Base-by-base conservation (phyloP, 129 eudicot genomes). In the Artemisia tridentata region DNA sequence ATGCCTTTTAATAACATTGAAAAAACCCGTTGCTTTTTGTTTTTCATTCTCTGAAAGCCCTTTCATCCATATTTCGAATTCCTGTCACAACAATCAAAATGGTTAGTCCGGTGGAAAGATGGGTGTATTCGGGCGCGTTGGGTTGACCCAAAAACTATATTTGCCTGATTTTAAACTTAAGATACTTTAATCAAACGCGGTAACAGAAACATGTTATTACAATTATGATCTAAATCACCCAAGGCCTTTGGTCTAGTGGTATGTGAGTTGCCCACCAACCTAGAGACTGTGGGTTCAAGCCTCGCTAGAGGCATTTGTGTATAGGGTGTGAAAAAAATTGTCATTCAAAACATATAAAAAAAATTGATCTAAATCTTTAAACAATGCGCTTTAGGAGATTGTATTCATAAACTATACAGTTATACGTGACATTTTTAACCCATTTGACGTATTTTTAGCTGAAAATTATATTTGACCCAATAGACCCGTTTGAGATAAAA, bases 1-100 rank as follows among this genome's bases (percentile, higher is more conserved):
- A 63, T 78, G 75, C 86, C 98, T 87, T 84, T 72, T 89, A 21
- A 93, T 85, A 68, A 93, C 95, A 41, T 50, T 87, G 73, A 93
- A 93, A 82, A 89, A 93, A 23, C 95, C 92, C 0, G 79, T 89
- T 57, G 95, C 96, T 11, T 87, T 89, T 77, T 79, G 81, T 75
- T 65, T 79, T 45, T 84, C 70, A 12, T 82, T 83, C 49, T 72
- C 88, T 48, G 88, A 54, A 46, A 89, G 87, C 57, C 85, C 84
- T 63, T 87, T 72, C 54, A 78, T 72, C 98, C 96, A 93, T 72
- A 86, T 75, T 49, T 87, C 88, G 54, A 93, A 93, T 82, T 93
- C 98, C 98, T 92, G 69, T 0, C 65, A 47, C 27, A 67, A 73
- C 14, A 62, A 60, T 51, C 21, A 9, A 57, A 68, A 51, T 23